A percentile compares a stretch with the other conserved stretches of the same genome.
Evolutionary conservation across 1,284 basidiomycete species (phyloP).

Genomic region (Apiotrichum mycotoxinovorans): DNA sequence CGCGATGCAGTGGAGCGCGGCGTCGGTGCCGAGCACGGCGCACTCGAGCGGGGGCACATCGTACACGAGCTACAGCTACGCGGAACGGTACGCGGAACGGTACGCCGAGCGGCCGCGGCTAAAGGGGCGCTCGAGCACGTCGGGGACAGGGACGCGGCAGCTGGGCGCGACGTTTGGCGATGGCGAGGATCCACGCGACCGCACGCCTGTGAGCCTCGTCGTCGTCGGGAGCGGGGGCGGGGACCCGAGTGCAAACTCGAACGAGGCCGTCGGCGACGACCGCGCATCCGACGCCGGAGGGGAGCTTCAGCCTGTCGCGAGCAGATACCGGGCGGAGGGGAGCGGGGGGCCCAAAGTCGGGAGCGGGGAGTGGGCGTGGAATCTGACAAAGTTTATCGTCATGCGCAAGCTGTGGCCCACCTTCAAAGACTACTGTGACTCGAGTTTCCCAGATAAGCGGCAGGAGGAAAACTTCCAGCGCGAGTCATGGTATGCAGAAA

Average conservation of each 20-base stretch:
- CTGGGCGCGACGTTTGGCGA: not conserved
- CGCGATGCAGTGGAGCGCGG: not conserved
- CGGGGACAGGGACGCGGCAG: too few relatives aligned
- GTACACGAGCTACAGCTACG: not conserved
- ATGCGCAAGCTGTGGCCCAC: not conserved
- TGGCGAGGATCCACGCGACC: not conserved
- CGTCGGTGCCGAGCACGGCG: not conserved
- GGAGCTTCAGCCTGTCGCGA: not conserved
- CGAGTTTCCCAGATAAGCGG: slow-evolving; percentile 37
- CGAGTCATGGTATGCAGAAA: slow-evolving; percentile 26
- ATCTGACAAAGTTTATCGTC: not conserved
- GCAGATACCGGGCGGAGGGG: not conserved
- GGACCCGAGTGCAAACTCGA: not conserved
- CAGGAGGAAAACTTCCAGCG: slow-evolving; percentile 40
- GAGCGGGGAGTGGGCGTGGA: not conserved
- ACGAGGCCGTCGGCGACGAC: not conserved
- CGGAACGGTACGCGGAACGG: not conserved
- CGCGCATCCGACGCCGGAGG: not conserved
- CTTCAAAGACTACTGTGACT: slow-evolving; percentile 20
- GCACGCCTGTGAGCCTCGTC: not conserved
- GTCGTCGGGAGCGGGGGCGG: not conserved
- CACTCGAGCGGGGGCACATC: not conserved
- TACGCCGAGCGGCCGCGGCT: not conserved
- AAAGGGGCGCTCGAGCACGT: not conserved
- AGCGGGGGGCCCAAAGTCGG: not conserved